A percentile compares a stretch with the other conserved stretches of the same genome.
Evolutionary conservation across 2,329 filamentous ascomycete genomes (phyloP).

Genomic region (Sarocladiaceae sp.): DNA sequence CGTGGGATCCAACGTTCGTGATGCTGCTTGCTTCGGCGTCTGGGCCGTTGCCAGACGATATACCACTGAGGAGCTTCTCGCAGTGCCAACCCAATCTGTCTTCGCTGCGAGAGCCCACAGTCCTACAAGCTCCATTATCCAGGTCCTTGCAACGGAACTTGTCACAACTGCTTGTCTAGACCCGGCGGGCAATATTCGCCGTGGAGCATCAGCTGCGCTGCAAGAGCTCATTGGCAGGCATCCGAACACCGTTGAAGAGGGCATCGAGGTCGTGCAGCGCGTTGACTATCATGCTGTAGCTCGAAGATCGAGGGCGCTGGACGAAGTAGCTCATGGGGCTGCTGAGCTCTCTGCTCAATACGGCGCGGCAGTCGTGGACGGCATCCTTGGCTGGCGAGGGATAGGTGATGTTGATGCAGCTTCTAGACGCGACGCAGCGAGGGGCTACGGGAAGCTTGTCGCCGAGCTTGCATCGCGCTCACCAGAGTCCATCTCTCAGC

Average conservation of each 20-base stretch:
- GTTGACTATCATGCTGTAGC: constrained; percentile 95
- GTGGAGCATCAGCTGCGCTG: constrained; percentile 86
- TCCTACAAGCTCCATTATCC: constrained; percentile 52
- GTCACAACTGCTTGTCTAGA: constrained; percentile 81
- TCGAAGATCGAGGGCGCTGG: constrained; percentile 75
- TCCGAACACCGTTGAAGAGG: constrained; percentile 75
- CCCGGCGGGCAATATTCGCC: constrained; percentile 85
- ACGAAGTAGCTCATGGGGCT: constrained; percentile 68
- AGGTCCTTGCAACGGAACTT: constrained; percentile 76
- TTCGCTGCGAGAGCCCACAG: constrained; percentile 33
- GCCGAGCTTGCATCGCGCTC: constrained; percentile 30
- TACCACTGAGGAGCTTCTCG: constrained; percentile 69
- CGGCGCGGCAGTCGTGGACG: constrained; percentile 65
- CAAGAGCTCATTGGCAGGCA: constrained; percentile 93
- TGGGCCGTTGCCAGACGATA: constrained; percentile 92
- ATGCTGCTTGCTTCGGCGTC: constrained; percentile 93
- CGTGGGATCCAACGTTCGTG: constrained; percentile 83
- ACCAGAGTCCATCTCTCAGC: constrained; percentile 18
- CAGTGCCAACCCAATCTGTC: constrained; percentile 49
- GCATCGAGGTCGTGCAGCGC: constrained; percentile 80
- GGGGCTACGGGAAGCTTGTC: constrained; percentile 60
- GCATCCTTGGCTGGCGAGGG: constrained; percentile 79
- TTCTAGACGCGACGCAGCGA: constrained; percentile 68
- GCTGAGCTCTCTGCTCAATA: constrained; percentile 65
- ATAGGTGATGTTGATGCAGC: constrained; percentile 73